Percentiles rank a stretch among this genome's conserved stretches.
These are phyloP conservation scores for Mycena filopes DNA, from an alignment of 768 basidiomycete species.

Conservation along the genomic window DNA sequence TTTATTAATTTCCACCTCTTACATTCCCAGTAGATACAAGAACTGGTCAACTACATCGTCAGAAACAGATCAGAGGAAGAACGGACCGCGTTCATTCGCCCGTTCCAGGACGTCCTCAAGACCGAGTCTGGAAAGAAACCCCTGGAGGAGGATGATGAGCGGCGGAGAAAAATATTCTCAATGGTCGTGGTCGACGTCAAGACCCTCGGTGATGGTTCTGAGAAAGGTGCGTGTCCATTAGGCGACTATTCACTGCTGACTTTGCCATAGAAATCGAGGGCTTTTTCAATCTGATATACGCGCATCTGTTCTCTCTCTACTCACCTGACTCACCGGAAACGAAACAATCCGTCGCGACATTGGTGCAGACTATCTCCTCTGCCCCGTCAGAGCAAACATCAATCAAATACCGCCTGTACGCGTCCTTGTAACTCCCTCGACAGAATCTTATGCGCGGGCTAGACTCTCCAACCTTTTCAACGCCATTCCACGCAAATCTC, in stretches of 20 bases:
- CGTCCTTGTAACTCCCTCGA: conserved; percentile 26
- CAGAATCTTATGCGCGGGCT: conserved; percentile 18
- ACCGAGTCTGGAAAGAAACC: conserved; percentile 62
- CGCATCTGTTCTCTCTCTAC: conserved; percentile 75
- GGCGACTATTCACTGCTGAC: conserved; percentile 7
- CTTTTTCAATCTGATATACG: conserved; percentile 85
- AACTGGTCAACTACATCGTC: conserved; percentile 80
- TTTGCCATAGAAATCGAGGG: conserved; percentile 76
- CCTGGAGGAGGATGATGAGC: conserved; percentile 63
- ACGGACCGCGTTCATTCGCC: conserved; percentile 66
- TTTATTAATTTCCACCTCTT: conserved; percentile 9
- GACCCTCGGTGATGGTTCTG: conserved; percentile 78
- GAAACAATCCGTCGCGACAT: conserved; percentile 57
- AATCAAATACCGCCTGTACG: conserved; percentile 83
- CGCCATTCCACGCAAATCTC: conserved; percentile 71
- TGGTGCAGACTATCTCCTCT: conserved; percentile 67
- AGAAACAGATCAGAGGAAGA: conserved; percentile 76
- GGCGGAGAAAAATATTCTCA: conserved; percentile 65
- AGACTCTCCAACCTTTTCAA: conserved; percentile 90
- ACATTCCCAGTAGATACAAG: conserved; percentile 65
- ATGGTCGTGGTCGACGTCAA: conserved; percentile 72
- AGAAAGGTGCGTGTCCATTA: conserved; percentile 67
- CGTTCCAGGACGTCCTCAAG: conserved; percentile 71
- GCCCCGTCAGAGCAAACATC: conserved; percentile 62
- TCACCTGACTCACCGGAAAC: conserved; percentile 64